Base-by-base conservation (phyloP, 2,329 filamentous ascomycete genomes). In the Cercospora sojina region DNA sequence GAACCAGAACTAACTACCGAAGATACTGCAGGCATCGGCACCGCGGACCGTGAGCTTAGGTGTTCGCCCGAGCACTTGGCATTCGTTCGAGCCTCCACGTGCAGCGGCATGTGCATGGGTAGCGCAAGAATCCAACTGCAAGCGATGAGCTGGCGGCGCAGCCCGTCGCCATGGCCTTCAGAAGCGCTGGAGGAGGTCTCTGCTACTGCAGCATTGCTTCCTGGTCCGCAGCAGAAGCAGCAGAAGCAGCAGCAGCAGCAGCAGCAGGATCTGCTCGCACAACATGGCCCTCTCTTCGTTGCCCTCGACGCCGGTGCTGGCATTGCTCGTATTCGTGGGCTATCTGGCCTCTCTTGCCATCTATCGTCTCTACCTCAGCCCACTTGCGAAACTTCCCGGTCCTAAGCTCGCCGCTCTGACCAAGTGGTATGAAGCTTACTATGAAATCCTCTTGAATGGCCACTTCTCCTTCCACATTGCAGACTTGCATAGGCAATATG, bases 401-500 rank as follows among this genome's bases (percentile, higher is more conserved):
- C 74, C 74, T 27, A 73, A 71, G 49, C 58, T 76, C 18, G 73
- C 74, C 13, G 74, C 72, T 5, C 35, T 73, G 20, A 75, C 63
- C 27, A 70, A 67, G 41, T 71, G 71, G 68, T 75, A 75, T 63
- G 74, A 76, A 64, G 73, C 72, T 59, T 76, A 74, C 65, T 74
- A 72, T 47, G 74, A 76, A 57, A 71, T 72, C 6, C 31, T 74
- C 25, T 57, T 67, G 51, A 69, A 65, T 27, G 74, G 74, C 12
- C 66, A 71, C 35, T 76, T 73, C 63, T 65, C 65, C 5, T 70
- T 67, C 53, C 66, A 74, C 56, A 75, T 76, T 35, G 67, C 70
- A 31, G 64, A 72, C 18, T 63, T 76, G 64, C 74, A 76, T 59
- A 61, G 65, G 20, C 23, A 66, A 60, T 76, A 75, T 65, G 74